A percentile compares a stretch with the other conserved stretches of the same genome.
These are phyloP conservation scores for Hyparrhenia diplandra DNA, from an alignment of 176 grass and related monocot genomes.

Conservation along the genomic window DNA sequence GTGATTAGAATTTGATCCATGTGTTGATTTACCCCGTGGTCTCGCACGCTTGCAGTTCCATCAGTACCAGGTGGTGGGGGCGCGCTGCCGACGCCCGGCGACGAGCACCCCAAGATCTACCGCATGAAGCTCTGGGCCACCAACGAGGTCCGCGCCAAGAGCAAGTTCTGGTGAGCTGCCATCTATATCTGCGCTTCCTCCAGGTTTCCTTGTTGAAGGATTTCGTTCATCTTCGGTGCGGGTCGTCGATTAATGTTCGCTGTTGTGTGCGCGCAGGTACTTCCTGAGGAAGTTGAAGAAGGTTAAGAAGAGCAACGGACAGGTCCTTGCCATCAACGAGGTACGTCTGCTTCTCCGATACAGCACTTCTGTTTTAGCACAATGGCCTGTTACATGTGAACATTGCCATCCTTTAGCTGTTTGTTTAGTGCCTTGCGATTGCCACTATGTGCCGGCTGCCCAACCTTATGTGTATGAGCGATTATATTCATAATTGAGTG, in stretches of 20 bases:
- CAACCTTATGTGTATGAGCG: too few species aligned
- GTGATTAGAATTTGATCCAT: neutral
- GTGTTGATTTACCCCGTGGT: neutral
- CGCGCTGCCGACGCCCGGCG: conserved; percentile 54
- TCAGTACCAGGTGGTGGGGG: conserved; percentile 89
- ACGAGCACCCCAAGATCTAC: conserved; percentile 89
- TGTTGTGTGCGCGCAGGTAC: conserved; percentile 32
- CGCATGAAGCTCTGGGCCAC: conserved; percentile 91
- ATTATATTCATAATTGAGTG: neutral
- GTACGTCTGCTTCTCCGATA: conserved; percentile 11
- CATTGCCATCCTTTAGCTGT: neutral
- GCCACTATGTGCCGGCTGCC: neutral
- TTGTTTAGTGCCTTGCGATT: neutral
- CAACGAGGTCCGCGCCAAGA: conserved; percentile 82
- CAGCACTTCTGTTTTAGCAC: neutral
- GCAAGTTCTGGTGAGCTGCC: conserved; percentile 63
- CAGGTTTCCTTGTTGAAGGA: neutral
- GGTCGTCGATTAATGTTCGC: neutral
- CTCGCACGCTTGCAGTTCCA: conserved; percentile 48
- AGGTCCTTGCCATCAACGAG: conserved; percentile 78
- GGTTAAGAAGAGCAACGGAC: conserved; percentile 91
- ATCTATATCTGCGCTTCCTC: neutral
- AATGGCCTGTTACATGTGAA: neutral
- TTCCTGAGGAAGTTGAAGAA: conserved; percentile 90
- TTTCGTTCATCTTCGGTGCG: neutral